phyloP scores from a whole-genome alignment of 768 basidiomycete species.

The Lactifluus volemus region DNA sequence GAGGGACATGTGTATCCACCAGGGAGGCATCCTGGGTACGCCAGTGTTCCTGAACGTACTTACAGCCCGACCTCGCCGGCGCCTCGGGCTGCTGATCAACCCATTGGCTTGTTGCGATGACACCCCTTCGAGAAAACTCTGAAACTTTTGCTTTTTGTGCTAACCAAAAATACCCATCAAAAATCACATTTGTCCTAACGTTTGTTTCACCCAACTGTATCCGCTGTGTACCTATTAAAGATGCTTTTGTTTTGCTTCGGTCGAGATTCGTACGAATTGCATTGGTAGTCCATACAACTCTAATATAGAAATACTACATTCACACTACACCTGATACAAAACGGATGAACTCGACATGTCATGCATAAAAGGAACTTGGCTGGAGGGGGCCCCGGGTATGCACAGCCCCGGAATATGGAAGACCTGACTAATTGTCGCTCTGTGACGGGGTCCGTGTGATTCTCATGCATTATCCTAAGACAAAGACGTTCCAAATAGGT shows the following conservation, averaged over 20 bases:
- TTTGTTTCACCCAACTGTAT: background rate
- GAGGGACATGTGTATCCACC: background rate
- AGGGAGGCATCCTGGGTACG: background rate
- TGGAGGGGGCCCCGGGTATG: too few relatives aligned
- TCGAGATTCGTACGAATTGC: background rate
- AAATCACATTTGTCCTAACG: background rate
- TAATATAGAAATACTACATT: background rate
- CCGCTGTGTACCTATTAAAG: background rate
- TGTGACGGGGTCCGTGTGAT: background rate
- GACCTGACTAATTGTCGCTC: background rate
- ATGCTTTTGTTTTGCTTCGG: background rate
- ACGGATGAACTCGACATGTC: too few relatives aligned
- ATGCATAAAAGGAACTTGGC: too few relatives aligned
- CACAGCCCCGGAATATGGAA: background rate
- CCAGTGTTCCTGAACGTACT: too few relatives aligned
- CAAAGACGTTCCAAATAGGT: conserved; percentile 85
- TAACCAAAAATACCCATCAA: too few relatives aligned
- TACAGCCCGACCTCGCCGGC: background rate
- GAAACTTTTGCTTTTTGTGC: too few relatives aligned
- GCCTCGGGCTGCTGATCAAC: background rate
- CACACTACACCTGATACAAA: too few relatives aligned
- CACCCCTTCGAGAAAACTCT: background rate
- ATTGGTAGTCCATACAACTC: too few relatives aligned
- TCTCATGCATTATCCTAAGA: conserved; percentile 32
- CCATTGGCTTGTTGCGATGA: background rate